phyloP scores from a whole-genome alignment of 164 flowering plant genomes.

The Macadamia integrifolia region DNA sequence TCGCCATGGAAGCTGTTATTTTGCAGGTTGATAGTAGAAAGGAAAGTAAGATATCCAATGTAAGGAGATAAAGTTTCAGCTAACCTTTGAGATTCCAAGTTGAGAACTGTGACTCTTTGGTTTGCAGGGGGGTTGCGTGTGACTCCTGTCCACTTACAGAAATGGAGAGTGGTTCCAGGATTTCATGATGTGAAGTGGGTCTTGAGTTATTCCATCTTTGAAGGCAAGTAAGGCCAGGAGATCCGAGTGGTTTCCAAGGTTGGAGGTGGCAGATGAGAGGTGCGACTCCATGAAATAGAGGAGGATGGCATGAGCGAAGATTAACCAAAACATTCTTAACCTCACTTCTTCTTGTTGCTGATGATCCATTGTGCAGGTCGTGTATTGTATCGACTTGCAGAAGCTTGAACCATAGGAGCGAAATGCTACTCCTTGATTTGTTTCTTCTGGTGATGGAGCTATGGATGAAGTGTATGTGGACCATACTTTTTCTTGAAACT shows the following conservation, averaged over 20 bases:
- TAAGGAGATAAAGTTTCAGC: constrained; percentile 23
- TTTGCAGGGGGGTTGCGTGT: constrained; percentile 16
- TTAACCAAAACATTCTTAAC: too few species aligned
- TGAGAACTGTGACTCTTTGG: constrained; percentile 20
- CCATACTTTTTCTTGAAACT: too few species aligned
- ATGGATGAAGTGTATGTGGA: too few species aligned
- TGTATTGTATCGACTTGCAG: too few species aligned
- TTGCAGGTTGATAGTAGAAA: constrained; percentile 13
- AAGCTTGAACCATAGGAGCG: too few species aligned
- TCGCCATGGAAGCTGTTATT: constrained; percentile 24
- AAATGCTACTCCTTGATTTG: too few species aligned
- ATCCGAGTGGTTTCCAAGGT: constrained; percentile 1
- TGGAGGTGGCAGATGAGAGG: too few species aligned
- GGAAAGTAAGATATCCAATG: constrained; percentile 27
- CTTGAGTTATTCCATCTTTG: constrained; percentile 17
- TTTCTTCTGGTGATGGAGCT: too few species aligned
- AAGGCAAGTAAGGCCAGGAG: constrained; percentile 11
- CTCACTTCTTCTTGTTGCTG: too few species aligned
- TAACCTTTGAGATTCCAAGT: constrained; percentile 7
- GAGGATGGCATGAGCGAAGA: too few species aligned
- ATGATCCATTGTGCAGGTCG: too few species aligned
- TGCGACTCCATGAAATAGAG: too few species aligned
- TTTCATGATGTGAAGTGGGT: constrained; percentile 18
- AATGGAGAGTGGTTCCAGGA: constrained; percentile 33
- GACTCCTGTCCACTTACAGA: constrained; percentile 37